Base-by-base conservation (phyloP, 1,284 basidiomycete species). In the Pholiota adiposa region DNA sequence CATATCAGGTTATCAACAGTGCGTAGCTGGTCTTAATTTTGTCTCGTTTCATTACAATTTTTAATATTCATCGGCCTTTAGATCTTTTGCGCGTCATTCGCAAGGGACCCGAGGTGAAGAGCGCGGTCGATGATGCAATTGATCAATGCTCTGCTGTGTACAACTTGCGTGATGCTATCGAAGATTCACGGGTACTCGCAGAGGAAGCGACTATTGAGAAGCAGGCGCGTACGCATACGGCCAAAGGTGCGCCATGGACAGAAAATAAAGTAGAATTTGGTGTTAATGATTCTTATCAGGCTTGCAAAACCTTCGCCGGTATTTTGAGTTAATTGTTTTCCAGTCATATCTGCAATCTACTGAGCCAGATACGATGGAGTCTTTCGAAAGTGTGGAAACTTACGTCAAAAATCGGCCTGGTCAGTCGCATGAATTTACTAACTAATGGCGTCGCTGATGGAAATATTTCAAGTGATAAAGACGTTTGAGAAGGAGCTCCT, bases 401-500 rank as follows among this genome's bases (percentile, higher is more conserved):
- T 97, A 91, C 66, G 89, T 97, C 34, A 87, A 90, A 71, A 85
- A 86, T 63, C 81, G 92, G 41, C 94, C 94, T 65, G 92, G 92
- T 92, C 69, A 56, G 76, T 70, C 12, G 11, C 34, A 40, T 36
- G 8, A 27, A 48, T 51, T 11, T 48, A 36, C 1, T 31, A 31
- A 19, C 19, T n/a, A 21, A 11, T 9, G 16, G n/a, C 5, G 6
- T 19, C n/a, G 11, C 41, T 33, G 23, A 46, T 46, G 11, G 25
- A 29, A 16, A 29, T 40, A 46, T 21, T 18, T 27, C 16, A 21
- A 85, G 97, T 99, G 14, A 95, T 99, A 76, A 92, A 92, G 70
- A 99, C 97, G 0, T 96, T 99, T 62, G 88, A 97, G 74, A 94
- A 93, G 64, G 97, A 99, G 67, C 83, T 99, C 46, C 78, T 88